Conservation (phyloP, 208 protist species). For the Porcisia hertigi region DNA sequence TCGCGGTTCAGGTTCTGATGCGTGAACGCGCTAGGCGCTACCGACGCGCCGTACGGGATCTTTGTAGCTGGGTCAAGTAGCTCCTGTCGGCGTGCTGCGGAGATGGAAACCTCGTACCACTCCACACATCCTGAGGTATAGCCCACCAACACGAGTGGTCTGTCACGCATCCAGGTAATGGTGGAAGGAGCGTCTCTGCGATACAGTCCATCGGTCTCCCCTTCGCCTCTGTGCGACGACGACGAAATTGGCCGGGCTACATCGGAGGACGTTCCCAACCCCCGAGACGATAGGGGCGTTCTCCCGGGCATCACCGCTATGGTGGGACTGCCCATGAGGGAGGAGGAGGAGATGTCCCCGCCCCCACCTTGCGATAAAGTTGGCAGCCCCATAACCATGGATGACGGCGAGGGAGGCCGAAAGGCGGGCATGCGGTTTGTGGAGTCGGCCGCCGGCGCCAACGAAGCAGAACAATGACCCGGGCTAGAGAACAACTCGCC, state of each 20-base stretch:
- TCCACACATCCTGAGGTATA: conserved; percentile 63
- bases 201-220: not conserved
- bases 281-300: not conserved
- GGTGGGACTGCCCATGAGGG: not conserved
- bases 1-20: conserved; percentile 34
- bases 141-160: conserved; percentile 80
- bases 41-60: conserved; percentile 16
- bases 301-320: not conserved
- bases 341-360: not conserved
- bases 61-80: conserved; percentile 28
- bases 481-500: not conserved
- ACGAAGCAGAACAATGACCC: not conserved
- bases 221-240: not conserved
- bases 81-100: conserved; percentile 27
- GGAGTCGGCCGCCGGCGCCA: not conserved
- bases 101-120: conserved; percentile 77
- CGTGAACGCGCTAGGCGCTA: conserved; percentile 26
- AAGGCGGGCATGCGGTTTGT: conserved; percentile 1
- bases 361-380: not conserved
- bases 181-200: conserved; percentile 49
- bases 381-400: not conserved
- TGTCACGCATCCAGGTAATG: conserved; percentile 86
- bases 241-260: not conserved
- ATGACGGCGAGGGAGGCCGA: not conserved
- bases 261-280: not conserved